Evolutionary conservation across 768 basidiomycete species (phyloP).

Genomic region (Leccinum variicolor): DNA sequence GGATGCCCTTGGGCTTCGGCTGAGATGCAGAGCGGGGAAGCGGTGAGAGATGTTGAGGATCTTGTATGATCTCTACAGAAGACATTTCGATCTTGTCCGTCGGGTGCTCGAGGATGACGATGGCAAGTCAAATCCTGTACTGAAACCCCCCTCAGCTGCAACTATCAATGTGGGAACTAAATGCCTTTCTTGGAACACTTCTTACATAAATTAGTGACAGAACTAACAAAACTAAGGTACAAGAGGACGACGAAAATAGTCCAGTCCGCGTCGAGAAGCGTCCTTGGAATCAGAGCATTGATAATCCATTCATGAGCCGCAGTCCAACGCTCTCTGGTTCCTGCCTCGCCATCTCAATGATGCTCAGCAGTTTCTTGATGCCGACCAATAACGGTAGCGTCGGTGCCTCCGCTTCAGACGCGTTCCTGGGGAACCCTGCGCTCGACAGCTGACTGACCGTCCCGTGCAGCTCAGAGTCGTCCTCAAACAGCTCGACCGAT

Average conservation of each 20-base stretch:
- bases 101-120: not conserved
- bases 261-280: not conserved
- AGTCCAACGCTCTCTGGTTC: constrained; percentile 83
- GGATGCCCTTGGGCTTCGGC: constrained; percentile 81
- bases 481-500: constrained; percentile 74
- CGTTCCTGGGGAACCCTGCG: constrained; percentile 59
- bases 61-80: constrained; percentile 30
- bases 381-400: constrained; percentile 69
- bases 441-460: constrained; percentile 67
- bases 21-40: constrained; percentile 61
- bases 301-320: constrained; percentile 57
- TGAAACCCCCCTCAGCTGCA: constrained; percentile 5
- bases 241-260: constrained; percentile 5
- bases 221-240: constrained; percentile 5
- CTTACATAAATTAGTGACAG: not conserved
- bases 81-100: constrained; percentile 20
- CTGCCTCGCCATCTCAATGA: constrained; percentile 96
- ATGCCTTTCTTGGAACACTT: constrained; percentile 19
- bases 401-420: constrained; percentile 41
- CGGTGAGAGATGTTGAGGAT: constrained; percentile 45
- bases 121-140: not conserved
- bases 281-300: constrained; percentile 31
- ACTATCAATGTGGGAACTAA: constrained; percentile 17
- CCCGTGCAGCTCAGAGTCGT: constrained; percentile 47
- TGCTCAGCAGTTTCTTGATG: constrained; percentile 88